Evolutionary conservation across 768 basidiomycete species (phyloP).

Genomic region (Exidia glandulosa): DNA sequence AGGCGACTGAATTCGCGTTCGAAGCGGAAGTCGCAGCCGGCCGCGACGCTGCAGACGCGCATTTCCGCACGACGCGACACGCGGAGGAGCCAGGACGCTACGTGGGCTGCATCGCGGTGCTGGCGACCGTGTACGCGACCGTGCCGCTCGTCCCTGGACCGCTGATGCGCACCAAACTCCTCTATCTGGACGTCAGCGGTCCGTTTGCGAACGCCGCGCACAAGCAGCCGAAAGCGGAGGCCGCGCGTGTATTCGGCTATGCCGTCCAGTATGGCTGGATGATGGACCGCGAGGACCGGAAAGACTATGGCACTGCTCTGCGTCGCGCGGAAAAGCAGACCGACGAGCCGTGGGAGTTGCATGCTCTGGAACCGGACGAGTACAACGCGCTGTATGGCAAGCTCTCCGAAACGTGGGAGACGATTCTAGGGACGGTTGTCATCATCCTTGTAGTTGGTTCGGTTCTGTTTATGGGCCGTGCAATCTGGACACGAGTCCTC

Average conservation of each 20-base stretch:
- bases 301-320: background rate
- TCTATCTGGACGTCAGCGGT: background rate
- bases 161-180: background rate
- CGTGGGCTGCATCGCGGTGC: slow-evolving; percentile 29
- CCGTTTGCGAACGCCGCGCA: background rate
- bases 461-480: too few relatives aligned
- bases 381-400: background rate
- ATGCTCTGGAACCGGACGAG: background rate
- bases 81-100: background rate
- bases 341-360: background rate
- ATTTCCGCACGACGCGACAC: background rate
- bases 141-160: slow-evolving; percentile 27
- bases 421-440: background rate
- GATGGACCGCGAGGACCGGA: background rate
- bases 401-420: background rate
- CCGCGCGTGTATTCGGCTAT: background rate
- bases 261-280: background rate
- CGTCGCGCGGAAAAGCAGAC: background rate
- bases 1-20: background rate
- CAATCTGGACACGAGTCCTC: too few relatives aligned
- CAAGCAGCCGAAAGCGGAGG: background rate
- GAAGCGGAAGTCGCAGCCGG: background rate
- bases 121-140: slow-evolving; percentile 20
- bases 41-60: background rate
- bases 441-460: background rate